These are phyloP conservation scores for Colletotrichum caudatum DNA, from an alignment of 2,329 filamentous ascomycete genomes.

Conservation along the genomic window DNA sequence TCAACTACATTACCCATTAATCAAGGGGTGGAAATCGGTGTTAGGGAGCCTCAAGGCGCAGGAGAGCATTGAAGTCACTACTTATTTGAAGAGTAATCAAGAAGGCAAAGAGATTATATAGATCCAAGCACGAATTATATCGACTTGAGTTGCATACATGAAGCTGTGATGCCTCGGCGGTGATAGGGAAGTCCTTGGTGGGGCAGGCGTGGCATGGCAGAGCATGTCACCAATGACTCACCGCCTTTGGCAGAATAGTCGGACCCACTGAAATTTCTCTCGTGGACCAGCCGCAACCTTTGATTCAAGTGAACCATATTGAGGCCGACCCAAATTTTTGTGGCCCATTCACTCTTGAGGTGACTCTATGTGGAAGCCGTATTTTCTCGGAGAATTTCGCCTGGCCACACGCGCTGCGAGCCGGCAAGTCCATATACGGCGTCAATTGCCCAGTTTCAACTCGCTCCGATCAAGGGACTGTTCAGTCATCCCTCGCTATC, in stretches of 20 bases:
- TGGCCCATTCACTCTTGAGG: slow-evolving; percentile 4
- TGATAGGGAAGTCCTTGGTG: neutral
- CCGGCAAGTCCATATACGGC: neutral
- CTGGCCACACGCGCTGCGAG: slow-evolving; percentile 31
- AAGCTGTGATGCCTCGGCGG: neutral
- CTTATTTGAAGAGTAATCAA: neutral
- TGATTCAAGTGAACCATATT: slow-evolving; percentile 14
- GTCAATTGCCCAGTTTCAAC: neutral
- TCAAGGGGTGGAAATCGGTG: neutral
- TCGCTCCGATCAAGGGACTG: neutral
- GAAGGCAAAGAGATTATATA: neutral
- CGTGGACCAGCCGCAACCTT: slow-evolving; percentile 13
- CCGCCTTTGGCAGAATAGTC: slow-evolving; percentile 39
- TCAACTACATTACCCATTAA: neutral
- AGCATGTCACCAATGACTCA: slow-evolving; percentile 18
- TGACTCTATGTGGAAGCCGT: slow-evolving; percentile 32
- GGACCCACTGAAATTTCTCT: slow-evolving; percentile 44
- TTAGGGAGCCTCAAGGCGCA: neutral
- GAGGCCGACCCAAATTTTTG: slow-evolving; percentile 16
- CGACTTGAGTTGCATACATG: neutral
- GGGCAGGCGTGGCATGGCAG: neutral
- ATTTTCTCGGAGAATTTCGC: slow-evolving; percentile 22
- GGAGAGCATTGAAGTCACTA: neutral
- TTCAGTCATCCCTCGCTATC: neutral
- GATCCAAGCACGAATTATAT: neutral